Evolutionary conservation across 2,329 filamentous ascomycete genomes (phyloP).

Genomic region (Eurotiales sp.): DNA sequence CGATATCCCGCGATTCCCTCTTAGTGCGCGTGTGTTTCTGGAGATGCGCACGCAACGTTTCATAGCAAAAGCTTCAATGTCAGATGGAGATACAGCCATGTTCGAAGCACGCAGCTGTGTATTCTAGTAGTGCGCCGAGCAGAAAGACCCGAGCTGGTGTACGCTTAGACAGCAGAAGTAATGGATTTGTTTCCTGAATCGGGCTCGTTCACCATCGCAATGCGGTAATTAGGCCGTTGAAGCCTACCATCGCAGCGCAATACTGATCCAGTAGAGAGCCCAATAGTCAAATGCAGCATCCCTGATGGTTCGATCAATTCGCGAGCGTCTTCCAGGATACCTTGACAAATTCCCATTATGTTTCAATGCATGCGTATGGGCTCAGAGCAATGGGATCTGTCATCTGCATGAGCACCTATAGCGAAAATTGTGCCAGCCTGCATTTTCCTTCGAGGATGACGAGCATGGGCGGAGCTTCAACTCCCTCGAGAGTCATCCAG

Average conservation of each 20-base stretch:
- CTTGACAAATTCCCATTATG: background rate
- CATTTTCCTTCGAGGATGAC: background rate
- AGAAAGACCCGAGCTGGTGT: constrained; percentile 10
- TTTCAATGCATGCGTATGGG: background rate
- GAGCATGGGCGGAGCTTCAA: no score
- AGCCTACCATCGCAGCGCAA: background rate
- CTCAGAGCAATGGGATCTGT: background rate
- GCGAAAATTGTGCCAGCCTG: background rate
- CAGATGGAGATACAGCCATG: no score
- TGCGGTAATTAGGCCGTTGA: background rate
- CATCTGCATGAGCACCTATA: background rate
- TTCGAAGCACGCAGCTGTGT: no score
- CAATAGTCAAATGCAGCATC: background rate
- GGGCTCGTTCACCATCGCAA: background rate
- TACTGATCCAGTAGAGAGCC: background rate
- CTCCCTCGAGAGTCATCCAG: no score
- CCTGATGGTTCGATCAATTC: background rate
- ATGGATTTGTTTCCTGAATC: background rate
- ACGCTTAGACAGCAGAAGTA: constrained; percentile 3
- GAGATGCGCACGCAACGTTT: no score
- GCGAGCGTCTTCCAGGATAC: background rate
- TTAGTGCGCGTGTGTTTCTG: no score
- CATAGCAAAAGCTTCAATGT: no score
- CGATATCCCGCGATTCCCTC: no score
- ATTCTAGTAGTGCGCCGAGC: no score